phyloP scores from a whole-genome alignment of 257 asterid species.

The Solanum virginianum region DNA sequence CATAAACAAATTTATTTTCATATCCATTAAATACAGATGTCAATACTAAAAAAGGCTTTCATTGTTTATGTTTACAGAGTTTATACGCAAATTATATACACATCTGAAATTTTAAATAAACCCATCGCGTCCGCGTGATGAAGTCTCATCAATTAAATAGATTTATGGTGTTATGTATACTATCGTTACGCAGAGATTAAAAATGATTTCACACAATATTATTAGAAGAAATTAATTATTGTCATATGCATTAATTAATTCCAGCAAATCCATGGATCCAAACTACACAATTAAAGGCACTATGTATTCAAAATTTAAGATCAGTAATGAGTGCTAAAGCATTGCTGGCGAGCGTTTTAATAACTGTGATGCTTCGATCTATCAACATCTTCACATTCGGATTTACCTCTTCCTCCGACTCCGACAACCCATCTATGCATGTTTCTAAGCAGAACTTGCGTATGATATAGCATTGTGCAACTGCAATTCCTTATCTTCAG shows the following conservation, averaged over 20 bases:
- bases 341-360: conserved; percentile 29
- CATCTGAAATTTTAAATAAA: not conserved
- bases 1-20: too few species aligned
- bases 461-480: conserved; percentile 62
- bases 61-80: too few species aligned
- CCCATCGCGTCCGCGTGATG: not conserved
- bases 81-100: too few species aligned
- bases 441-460: conserved; percentile 72
- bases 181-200: not conserved
- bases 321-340: conserved; percentile 42
- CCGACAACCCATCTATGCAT: conserved; percentile 42
- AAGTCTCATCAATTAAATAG: not conserved
- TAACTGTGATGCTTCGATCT: conserved; percentile 3
- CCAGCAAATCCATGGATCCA: not conserved
- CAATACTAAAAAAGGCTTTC: too few species aligned
- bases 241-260: not conserved
- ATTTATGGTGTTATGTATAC: not conserved
- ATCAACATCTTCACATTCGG: conserved; percentile 19
- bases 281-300: not conserved
- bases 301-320: not conserved
- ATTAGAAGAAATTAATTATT: not conserved
- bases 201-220: not conserved
- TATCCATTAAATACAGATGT: too few species aligned
- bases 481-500: conserved; percentile 30
- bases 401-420: conserved; percentile 7